Base-by-base conservation (phyloP, 1,139 yeast genomes). In the Magnusiomyces magnusii region DNA sequence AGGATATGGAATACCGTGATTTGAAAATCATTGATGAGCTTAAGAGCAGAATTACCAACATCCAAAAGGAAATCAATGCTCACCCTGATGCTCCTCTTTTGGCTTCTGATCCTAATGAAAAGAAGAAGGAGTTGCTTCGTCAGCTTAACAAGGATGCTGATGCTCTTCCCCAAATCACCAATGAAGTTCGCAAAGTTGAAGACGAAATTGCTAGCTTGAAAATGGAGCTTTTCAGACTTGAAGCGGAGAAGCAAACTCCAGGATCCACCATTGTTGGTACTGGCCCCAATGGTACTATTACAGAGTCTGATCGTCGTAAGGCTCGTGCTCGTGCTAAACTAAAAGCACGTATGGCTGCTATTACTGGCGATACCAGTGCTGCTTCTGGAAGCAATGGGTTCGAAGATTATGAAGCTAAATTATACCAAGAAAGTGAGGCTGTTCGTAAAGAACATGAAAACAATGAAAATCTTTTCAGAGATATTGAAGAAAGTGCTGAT, bases 271-370 rank as follows among this genome's bases (percentile, higher is more conserved):
- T 90, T 56, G 77, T 79, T 27, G 97, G 97, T 1, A 83, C 95
- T 17, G 97, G 97, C 1, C 86, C 91, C 44, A 83, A 86, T 67
- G 97, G 97, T 19, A 83, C 84, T 63, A 80, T 90, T 10, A 89
- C 97, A 2, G 96, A 89, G 44, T 75, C 82, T 19, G 97, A 92
- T 69, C 80, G 87, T 61, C 80, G 87, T 61, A 87, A 87, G 67
- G 93, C 91, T 55, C 85, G 82, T 66, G 84, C 89, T 51, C 86
- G 87, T 68, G 93, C 93, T 55, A 74, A 84, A 60, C 77, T 92
- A 64, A 85, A 85, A 64, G 87, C 92, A 52, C 79, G 96, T 64
- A 90, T 92, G 95, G 96, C 96, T 24, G 89, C 93, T 9, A 78
- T 93, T 65, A 91, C 97, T 0, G 98, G 97, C 1, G 84, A 84